A percentile compares a stretch with the other conserved stretches of the same genome.
Conservation (phyloP, 352 stramenopile genomes). For the Phytophthora nicotianae region DNA sequence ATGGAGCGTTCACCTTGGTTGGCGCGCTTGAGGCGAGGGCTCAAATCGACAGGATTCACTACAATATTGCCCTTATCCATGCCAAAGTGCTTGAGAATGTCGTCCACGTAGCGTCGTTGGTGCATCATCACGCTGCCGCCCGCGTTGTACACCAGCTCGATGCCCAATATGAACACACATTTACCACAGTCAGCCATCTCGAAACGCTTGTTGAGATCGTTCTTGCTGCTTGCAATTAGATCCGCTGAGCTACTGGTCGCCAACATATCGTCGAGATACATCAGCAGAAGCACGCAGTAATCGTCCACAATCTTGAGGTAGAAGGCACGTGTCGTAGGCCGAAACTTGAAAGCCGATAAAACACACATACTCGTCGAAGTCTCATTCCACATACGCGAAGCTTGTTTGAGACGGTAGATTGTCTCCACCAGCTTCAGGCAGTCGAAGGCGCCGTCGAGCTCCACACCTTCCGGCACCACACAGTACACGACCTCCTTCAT, state of each 20-base stretch:
- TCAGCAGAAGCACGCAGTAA: neutral
- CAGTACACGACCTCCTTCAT: slow-evolving; percentile 18
- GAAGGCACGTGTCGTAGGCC: neutral
- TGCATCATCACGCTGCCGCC: neutral
- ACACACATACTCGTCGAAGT: slow-evolving; percentile 9
- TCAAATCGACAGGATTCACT: neutral
- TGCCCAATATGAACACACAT: neutral
- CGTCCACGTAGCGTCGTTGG: neutral
- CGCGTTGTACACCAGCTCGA: neutral
- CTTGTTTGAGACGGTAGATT: slow-evolving; percentile 16
- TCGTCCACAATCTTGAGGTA: slow-evolving; percentile 1
- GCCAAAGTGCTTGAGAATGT: slow-evolving; percentile 3
- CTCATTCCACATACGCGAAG: slow-evolving; percentile 17
- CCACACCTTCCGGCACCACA: slow-evolving; percentile 1
- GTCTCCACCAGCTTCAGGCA: slow-evolving; percentile 13
- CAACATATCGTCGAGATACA: neutral
- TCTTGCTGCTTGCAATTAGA: neutral
- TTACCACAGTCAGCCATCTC: slow-evolving; percentile 1
- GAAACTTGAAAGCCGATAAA: slow-evolving; percentile 1
- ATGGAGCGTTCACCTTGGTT: slow-evolving; percentile 3
- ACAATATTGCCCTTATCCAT: neutral
- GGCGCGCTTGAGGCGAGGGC: neutral
- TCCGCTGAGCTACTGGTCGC: neutral
- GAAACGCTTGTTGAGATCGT: neutral
- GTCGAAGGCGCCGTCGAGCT: neutral